These are phyloP conservation scores for Emmonsiellopsis sp. DNA, from an alignment of 2,329 filamentous ascomycete species.

Conservation along the genomic window DNA sequence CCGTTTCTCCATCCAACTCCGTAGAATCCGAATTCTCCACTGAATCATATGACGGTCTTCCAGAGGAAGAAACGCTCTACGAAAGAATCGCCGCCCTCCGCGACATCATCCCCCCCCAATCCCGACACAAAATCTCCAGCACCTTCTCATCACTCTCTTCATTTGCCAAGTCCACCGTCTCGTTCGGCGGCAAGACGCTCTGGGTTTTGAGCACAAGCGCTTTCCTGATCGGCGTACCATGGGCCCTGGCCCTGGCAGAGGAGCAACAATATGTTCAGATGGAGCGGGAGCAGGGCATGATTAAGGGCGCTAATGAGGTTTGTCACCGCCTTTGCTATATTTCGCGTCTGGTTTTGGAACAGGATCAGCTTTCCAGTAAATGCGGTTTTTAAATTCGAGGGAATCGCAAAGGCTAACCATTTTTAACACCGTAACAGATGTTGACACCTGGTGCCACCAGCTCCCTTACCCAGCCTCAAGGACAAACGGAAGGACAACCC, in stretches of 20 bases:
- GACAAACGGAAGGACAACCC: slow-evolving; percentile 24
- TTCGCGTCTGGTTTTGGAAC: neutral
- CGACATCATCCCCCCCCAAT: slow-evolving; percentile 66
- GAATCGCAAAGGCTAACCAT: neutral
- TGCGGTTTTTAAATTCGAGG: neutral
- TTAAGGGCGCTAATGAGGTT: slow-evolving; percentile 78
- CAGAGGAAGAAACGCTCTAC: slow-evolving; percentile 50
- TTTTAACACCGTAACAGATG: slow-evolving; percentile 21
- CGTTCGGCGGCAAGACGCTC: slow-evolving; percentile 71
- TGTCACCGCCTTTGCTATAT: slow-evolving; percentile 17
- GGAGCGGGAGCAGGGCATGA: slow-evolving; percentile 96
- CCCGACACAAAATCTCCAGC: slow-evolving; percentile 58
- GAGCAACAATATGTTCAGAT: slow-evolving; percentile 96
- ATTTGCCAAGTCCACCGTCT: slow-evolving; percentile 37
- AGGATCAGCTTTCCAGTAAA: neutral
- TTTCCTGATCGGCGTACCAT: slow-evolving; percentile 83
- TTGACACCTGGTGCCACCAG: slow-evolving; percentile 29
- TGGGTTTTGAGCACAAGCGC: slow-evolving; percentile 89
- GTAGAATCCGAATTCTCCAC: slow-evolving; percentile 76
- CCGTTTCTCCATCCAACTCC: neutral
- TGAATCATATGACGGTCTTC: slow-evolving; percentile 53
- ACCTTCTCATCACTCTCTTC: slow-evolving; percentile 40
- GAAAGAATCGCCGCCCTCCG: slow-evolving; percentile 64
- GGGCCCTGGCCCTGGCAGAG: slow-evolving; percentile 84
- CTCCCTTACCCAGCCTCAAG: slow-evolving; percentile 9